Base-by-base conservation (phyloP, 306 rosid species). In the Rosa persica region DNA sequence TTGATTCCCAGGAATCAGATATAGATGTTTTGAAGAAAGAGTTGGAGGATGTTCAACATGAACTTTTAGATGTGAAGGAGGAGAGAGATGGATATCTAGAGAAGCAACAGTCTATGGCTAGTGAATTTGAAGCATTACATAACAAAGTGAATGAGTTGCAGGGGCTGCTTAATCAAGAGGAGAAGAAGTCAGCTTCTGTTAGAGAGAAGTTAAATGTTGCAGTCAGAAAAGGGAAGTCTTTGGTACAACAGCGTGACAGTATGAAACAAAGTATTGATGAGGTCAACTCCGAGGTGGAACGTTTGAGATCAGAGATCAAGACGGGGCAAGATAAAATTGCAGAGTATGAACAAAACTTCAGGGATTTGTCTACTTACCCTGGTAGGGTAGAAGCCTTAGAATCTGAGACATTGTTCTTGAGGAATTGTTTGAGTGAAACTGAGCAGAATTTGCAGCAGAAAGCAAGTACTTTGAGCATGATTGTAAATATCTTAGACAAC, bases 141-240 rank as follows among this genome's bases (percentile, higher is more conserved):
- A 90, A 81, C 83, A 89, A 79, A 81, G 88, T 61, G 82, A 90
- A 85, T 83, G 93, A 89, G 84, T 88, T 95, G 92, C 91, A 87
- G 77, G 89, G 52, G 72, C 86, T 87, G 79, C 96, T 93, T 76
- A 81, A 80, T 82, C 98, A 86, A 84, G 99, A 93, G 87, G 98
- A 91, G 91, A 98, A 84, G 83, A 95, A 93, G 86, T 89, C 94
- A 52, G 89, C 89, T 67, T 93, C 99, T 86, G 85, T 86, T 42
- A 87, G 94, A 80, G 99, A 95, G 86, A 95, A 93, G 83, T 83
- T 95, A 80, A 91, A 86, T 40, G 85, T 91, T 76, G 99, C 99
- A 23, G 99, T 95, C 80, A 89, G 97, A 86, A 95, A 93, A 79
- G 99, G 99, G 73, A 95, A 95, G 88, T 81, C 78, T n/a, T 81